These are phyloP conservation scores for Fusarium solani-melongenae DNA, from an alignment of 2,329 filamentous ascomycete species.

Conservation along the genomic window DNA sequence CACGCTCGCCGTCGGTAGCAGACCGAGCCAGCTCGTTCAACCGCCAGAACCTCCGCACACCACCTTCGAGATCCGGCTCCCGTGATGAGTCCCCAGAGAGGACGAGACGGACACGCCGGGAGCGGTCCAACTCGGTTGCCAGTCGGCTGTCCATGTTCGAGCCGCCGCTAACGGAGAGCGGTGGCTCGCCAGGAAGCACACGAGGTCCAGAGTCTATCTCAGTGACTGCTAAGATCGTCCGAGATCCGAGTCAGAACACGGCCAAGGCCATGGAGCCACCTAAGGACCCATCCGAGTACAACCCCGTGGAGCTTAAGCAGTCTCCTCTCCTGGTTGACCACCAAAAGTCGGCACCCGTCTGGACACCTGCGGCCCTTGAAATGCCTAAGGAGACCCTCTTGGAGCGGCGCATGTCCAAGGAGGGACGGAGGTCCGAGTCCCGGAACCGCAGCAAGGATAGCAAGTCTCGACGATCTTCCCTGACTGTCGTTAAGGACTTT, in stretches of 20 bases:
- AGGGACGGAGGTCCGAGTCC: conserved; percentile 49
- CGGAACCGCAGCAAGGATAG: conserved; percentile 50
- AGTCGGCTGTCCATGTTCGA: conserved; percentile 69
- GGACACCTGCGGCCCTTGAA: conserved; percentile 44
- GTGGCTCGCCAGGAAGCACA: conserved; percentile 44
- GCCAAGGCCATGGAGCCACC: conserved; percentile 54
- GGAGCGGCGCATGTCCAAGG: conserved; percentile 60
- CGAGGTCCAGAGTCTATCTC: conserved; percentile 80
- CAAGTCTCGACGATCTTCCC: conserved; percentile 65
- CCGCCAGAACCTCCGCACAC: conserved; percentile 42
- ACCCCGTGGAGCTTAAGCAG: conserved; percentile 65
- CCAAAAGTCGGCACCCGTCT: conserved; percentile 50
- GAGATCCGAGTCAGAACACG: conserved; percentile 65
- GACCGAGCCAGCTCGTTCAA: conserved; percentile 57
- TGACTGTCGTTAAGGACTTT: conserved; percentile 69
- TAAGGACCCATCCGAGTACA: conserved; percentile 57
- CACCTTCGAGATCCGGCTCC: conserved; percentile 52
- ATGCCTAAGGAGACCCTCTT: conserved; percentile 57
- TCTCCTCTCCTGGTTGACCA: conserved; percentile 70
- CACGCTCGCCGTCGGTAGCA: conserved; percentile 57
- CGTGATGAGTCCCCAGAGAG: conserved; percentile 61
- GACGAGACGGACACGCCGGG: conserved; percentile 50
- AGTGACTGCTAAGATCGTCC: conserved; percentile 85
- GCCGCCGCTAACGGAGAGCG: conserved; percentile 38
- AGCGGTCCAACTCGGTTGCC: conserved; percentile 65